phyloP scores from a whole-genome alignment of 2,329 filamentous ascomycete species.

The Cladosporium sp. region DNA sequence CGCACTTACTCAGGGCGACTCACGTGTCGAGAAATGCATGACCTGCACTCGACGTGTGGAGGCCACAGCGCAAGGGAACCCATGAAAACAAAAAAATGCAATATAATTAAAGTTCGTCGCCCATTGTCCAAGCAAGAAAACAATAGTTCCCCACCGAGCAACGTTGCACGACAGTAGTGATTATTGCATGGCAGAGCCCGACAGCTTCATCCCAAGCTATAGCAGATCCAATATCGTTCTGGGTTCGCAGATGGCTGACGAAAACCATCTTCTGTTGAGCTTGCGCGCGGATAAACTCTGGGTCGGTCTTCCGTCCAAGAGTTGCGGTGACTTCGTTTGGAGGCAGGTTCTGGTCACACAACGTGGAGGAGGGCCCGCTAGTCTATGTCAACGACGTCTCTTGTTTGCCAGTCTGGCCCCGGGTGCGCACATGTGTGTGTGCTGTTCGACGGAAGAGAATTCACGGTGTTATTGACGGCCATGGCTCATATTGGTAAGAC shows the following conservation, averaged over 20 bases:
- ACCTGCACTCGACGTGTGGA: not conserved
- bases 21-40: not conserved
- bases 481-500: too few species aligned
- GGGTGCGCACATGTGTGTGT: not conserved
- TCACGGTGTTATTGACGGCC: too few species aligned
- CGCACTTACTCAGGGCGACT: not conserved
- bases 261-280: not conserved
- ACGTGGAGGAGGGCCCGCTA: not conserved
- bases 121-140: not conserved
- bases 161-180: not conserved
- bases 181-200: not conserved
- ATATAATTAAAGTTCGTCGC: not conserved
- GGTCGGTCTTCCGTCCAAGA: too few species aligned
- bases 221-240: slow-evolving; percentile 6
- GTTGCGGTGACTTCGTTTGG: not conserved
- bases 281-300: not conserved
- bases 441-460: too few species aligned
- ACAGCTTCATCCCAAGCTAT: slow-evolving; percentile 11
- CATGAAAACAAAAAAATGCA: not conserved
- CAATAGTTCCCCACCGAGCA: not conserved
- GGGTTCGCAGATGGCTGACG: slow-evolving; percentile 8
- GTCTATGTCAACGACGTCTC: slow-evolving; percentile 2
- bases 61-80: not conserved
- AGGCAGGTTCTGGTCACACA: not conserved
- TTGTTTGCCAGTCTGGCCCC: not conserved